Base-by-base conservation (phyloP, 768 basidiomycete genomes). In the Trametes cubensis region DNA sequence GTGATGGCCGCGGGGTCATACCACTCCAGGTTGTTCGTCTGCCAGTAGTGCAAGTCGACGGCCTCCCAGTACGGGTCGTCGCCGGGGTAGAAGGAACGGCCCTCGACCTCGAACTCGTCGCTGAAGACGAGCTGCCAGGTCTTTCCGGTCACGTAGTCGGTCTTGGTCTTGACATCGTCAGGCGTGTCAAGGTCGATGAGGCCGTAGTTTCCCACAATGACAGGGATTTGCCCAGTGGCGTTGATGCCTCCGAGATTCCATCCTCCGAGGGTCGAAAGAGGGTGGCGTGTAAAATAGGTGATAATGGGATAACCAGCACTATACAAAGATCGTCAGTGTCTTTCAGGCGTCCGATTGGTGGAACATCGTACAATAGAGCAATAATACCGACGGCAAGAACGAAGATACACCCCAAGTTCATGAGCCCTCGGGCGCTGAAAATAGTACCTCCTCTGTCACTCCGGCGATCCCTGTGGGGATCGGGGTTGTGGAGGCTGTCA, bases 51-150 rank as follows among this genome's bases (percentile, higher is more conserved):
- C 41, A 80, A 69, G 67, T 80, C 74, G 23, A 76, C 76, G 15
- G 80, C 80, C 65, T 81, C 80, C 78, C 80, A 81, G 66, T 79
- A 85, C 0, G 84, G 83, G 66, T 85, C 83, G 66, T 84, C 82
- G 45, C 92, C 92, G 52, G 87, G 88, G 72, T 89, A 93, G 72
- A 95, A 95, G 0, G 89, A 83, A 41, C 95, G 85, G 14, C 89
- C 88, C 1, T 88, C 85, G 8, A 75, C 77, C 58, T 96, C 86
- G 75, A 96, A 96, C 74, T 96, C 95, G 72, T 96, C 94, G 51
- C 89, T 91, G 71, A 92, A 95, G 4, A 94, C 85, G 14, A 96
- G 80, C 61, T 88, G 85, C 76, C 88, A 69, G 67, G 81, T 54
- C 59, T 81, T 84, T 4, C 89, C 86, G 65, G 92, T 88, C 39